These are phyloP conservation scores for Phytophthora foliorum DNA, from an alignment of 352 stramenopile genomes.

Conservation along the genomic window DNA sequence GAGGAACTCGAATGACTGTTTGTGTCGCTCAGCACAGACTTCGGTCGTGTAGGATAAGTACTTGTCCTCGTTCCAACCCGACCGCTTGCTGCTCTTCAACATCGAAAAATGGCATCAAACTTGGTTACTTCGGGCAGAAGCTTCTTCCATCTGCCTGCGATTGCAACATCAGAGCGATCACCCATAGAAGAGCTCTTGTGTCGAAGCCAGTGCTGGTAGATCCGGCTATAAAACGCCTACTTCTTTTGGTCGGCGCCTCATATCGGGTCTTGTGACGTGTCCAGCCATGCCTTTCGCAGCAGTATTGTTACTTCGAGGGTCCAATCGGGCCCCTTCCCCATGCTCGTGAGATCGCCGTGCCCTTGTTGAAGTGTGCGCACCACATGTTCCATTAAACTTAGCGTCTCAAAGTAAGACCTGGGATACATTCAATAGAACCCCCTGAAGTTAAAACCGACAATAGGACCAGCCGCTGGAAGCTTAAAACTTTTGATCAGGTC, in stretches of 20 bases:
- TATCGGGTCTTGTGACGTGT: conserved; percentile 8
- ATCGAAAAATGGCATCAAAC: conserved; percentile 11
- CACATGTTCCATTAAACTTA: background rate
- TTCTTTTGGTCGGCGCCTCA: background rate
- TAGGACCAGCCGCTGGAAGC: background rate
- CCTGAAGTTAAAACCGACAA: background rate
- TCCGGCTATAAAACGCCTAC: background rate
- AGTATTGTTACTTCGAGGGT: conserved; percentile 1
- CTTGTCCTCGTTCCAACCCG: conserved; percentile 10
- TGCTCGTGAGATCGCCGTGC: background rate
- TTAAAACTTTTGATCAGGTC: too few species aligned
- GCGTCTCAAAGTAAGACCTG: background rate
- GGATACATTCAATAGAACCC: background rate
- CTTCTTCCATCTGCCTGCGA: conserved; percentile 12
- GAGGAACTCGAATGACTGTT: conserved; percentile 12
- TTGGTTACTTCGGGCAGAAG: conserved; percentile 2
- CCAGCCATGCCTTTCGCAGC: conserved; percentile 4
- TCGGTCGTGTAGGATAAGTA: background rate
- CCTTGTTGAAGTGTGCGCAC: background rate
- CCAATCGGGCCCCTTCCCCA: conserved; percentile 6
- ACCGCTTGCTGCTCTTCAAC: conserved; percentile 1
- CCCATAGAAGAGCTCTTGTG: background rate
- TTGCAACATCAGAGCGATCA: background rate
- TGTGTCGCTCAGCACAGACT: conserved; percentile 7
- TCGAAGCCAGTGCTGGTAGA: background rate